Base-by-base conservation (phyloP, 2,329 filamentous ascomycete genomes). In the Tolypocladium nubicola region DNA sequence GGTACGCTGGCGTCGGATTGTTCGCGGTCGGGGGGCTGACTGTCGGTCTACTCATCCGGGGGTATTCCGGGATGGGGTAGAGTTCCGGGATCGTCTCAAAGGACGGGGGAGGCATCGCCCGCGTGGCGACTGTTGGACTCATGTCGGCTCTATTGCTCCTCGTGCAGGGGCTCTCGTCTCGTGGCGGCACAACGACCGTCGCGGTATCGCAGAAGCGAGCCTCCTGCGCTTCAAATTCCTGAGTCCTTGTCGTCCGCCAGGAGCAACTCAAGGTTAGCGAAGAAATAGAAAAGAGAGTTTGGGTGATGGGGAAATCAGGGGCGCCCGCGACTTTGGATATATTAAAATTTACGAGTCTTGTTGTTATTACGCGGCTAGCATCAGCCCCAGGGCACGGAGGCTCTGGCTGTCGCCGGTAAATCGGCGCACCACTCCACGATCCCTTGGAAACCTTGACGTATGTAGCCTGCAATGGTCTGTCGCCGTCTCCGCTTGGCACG, bases 1-100 rank as follows among this genome's bases (percentile, higher is more conserved):
- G 64, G 57, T 69, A 68, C 43, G 61, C 52, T 21, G 66, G 60
- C 23, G 63, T 63, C 10, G 60, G 58, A 16, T 62, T 62, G 23
- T 60, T 58, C 47, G 63, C 59, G 35, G 58, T 59, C 38, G 56
- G 55, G 21, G 57, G 57, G n/a, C 57, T 59, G 23, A 56, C 16
- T 14, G 52, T 26, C 38, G 56, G 54, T 56, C 54, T 50, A 21
- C 57, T 43, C 21, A 21, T 39, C 30, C 52, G 41, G 23, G 38
- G 30, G 35, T 61, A 43, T 45, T 59, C 57, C 13, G 55, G 53
- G 30, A 57, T 58, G 33, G 55, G 47, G 37, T 56, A 57, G 47
- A 61, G 55, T 37, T 61, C 60, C 2, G 57, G 60, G 41, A 60
- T 61, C 41, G 55, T 57, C 38, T 60, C 60, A 16, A 61, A 60